These are phyloP conservation scores for Waltiozyma sp. DNA, from an alignment of 1,139 yeast genomes.

Conservation along the genomic window DNA sequence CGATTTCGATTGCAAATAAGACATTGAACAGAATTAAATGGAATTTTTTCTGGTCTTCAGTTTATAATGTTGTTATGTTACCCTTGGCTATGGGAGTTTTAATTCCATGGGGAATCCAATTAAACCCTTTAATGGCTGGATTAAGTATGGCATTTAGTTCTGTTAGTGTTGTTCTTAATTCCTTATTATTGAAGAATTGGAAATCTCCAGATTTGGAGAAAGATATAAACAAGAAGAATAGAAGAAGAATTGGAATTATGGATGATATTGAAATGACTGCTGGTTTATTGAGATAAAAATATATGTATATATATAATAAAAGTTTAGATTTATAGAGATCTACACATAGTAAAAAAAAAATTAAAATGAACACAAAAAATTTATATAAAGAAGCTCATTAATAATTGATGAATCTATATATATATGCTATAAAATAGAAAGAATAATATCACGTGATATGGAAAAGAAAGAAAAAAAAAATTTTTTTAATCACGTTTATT, in stretches of 20 bases:
- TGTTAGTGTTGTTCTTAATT: conserved; percentile 76
- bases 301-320: background rate
- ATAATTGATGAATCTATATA: too few species aligned
- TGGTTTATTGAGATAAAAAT: background rate
- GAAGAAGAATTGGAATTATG: background rate
- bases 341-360: too few species aligned
- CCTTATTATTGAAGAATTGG: conserved; percentile 62
- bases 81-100: conserved; percentile 93
- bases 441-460: too few species aligned
- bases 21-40: conserved; percentile 69
- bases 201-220: conserved; percentile 27
- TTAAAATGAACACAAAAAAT: too few species aligned
- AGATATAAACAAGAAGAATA: background rate
- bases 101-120: conserved; percentile 65
- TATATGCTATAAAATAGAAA: too few species aligned
- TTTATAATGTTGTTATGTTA: conserved; percentile 79
- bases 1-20: conserved; percentile 57
- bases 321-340: too few species aligned
- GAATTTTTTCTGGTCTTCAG: conserved; percentile 77
- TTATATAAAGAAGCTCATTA: too few species aligned
- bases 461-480: too few species aligned
- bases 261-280: background rate
- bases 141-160: conserved; percentile 91
- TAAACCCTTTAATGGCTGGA: conserved; percentile 88
- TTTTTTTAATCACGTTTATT: too few species aligned